phyloP scores from a whole-genome alignment of 495 filamentous ascomycete genomes.

The Penicillium salamii region DNA sequence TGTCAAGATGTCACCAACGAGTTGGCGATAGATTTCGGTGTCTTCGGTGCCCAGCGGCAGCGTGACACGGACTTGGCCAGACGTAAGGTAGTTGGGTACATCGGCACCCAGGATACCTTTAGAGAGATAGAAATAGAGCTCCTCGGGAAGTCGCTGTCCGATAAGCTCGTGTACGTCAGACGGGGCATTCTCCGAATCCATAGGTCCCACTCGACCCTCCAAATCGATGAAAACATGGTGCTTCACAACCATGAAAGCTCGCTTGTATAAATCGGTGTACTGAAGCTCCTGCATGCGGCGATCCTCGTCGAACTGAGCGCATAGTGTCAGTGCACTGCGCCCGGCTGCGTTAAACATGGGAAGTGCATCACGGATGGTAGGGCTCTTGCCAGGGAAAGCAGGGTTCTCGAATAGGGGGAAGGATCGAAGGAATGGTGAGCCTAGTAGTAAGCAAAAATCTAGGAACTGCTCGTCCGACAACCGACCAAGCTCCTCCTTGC shows the following conservation, averaged over 20 bases:
- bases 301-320: conserved; percentile 69
- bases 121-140: conserved; percentile 89
- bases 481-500: conserved; percentile 66
- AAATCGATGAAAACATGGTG: conserved; percentile 79
- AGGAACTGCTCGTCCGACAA: conserved; percentile 71
- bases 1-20: conserved; percentile 69
- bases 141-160: conserved; percentile 82
- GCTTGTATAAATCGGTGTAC: conserved; percentile 82
- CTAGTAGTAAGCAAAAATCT: conserved; percentile 80
- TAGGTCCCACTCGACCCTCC: conserved; percentile 69
- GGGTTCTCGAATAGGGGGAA: conserved; percentile 73
- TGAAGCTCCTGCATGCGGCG: conserved; percentile 63
- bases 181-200: conserved; percentile 67
- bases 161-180: conserved; percentile 84
- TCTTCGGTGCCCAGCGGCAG: conserved; percentile 80
- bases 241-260: conserved; percentile 76
- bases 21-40: conserved; percentile 73
- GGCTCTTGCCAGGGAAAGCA: conserved; percentile 37
- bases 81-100: conserved; percentile 75
- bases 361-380: conserved; percentile 63
- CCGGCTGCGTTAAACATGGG: conserved; percentile 67
- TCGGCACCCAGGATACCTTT: conserved; percentile 76
- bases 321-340: conserved; percentile 59
- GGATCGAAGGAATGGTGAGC: conserved; percentile 71
- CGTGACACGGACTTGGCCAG: conserved; percentile 68